Evolutionary conservation across 495 filamentous ascomycete species (phyloP).

Genomic region (Neurospora sp.): DNA sequence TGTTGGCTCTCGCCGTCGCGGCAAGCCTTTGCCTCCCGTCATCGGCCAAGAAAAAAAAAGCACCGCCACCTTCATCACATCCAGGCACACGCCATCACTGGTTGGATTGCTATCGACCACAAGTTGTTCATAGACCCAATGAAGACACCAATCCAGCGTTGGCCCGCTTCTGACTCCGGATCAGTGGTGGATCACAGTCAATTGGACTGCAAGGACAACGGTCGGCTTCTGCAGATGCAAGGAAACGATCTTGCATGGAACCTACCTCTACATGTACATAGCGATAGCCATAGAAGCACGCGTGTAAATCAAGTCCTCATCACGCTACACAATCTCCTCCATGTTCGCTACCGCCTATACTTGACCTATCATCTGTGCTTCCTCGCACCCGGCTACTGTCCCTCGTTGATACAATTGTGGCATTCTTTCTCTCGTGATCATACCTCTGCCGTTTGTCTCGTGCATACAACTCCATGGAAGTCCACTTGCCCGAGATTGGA

Average conservation of each 20-base stretch:
- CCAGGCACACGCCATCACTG: background rate
- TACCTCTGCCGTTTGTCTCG: background rate
- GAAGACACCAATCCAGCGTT: background rate
- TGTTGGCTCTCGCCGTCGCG: slow-evolving; percentile 56
- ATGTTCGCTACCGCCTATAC: background rate
- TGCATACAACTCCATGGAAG: background rate
- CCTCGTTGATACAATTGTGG: background rate
- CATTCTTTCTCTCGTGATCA: background rate
- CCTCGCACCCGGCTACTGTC: background rate
- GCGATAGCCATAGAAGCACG: background rate
- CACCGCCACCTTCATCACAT: background rate
- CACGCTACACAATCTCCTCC: background rate
- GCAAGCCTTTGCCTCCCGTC: slow-evolving; percentile 62
- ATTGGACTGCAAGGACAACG: background rate
- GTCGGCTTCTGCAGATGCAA: background rate
- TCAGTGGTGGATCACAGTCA: background rate
- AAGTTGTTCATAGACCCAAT: background rate
- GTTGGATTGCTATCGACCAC: background rate
- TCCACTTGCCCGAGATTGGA: background rate
- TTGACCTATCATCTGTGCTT: background rate
- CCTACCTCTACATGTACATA: background rate
- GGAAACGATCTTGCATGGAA: background rate
- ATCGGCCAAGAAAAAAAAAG: background rate
- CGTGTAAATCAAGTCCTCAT: background rate
- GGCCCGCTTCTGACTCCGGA: background rate